Conservation (phyloP, 2,329 filamentous ascomycete genomes). For the Trichoderma atrobrunneum region DNA sequence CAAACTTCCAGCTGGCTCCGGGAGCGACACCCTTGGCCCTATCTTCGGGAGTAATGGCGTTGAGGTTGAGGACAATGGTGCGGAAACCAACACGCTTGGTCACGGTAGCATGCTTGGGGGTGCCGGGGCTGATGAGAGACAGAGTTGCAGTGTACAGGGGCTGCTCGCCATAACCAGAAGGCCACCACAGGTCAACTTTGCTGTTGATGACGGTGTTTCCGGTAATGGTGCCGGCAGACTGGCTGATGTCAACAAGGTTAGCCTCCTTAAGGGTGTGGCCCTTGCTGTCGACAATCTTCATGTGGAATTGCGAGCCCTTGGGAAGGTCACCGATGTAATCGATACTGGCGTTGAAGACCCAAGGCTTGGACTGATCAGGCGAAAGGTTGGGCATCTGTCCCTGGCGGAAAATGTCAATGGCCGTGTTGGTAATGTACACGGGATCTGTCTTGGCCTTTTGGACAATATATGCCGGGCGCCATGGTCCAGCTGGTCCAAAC, state of each 20-base stretch:
- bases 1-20: slow-evolving; percentile 55
- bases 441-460: slow-evolving; percentile 39
- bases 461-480: slow-evolving; percentile 57
- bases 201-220: slow-evolving; percentile 45
- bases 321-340: slow-evolving; percentile 53
- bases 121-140: slow-evolving; percentile 40
- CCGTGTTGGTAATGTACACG: slow-evolving; percentile 37
- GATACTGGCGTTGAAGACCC: slow-evolving; percentile 60
- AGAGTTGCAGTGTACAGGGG: slow-evolving; percentile 56
- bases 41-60: slow-evolving; percentile 52
- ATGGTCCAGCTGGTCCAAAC: slow-evolving; percentile 59
- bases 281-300: slow-evolving; percentile 45
- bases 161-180: slow-evolving; percentile 53
- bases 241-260: slow-evolving; percentile 38
- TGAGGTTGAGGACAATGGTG: slow-evolving; percentile 59
- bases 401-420: slow-evolving; percentile 57
- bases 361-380: slow-evolving; percentile 54
- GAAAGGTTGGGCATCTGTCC: slow-evolving; percentile 58
- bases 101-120: slow-evolving; percentile 31
- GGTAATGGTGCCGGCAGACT: slow-evolving; percentile 36
- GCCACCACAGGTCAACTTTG: slow-evolving; percentile 59
- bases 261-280: slow-evolving; percentile 33
- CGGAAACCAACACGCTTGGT: slow-evolving; percentile 48
- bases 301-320: slow-evolving; percentile 39
- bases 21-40: slow-evolving; percentile 46